Evolutionary conservation across 2,329 filamentous ascomycete species (phyloP), one percentile per base, ranked within the genome.

Genomic region (Torrubiella hemipterigena): DNA sequence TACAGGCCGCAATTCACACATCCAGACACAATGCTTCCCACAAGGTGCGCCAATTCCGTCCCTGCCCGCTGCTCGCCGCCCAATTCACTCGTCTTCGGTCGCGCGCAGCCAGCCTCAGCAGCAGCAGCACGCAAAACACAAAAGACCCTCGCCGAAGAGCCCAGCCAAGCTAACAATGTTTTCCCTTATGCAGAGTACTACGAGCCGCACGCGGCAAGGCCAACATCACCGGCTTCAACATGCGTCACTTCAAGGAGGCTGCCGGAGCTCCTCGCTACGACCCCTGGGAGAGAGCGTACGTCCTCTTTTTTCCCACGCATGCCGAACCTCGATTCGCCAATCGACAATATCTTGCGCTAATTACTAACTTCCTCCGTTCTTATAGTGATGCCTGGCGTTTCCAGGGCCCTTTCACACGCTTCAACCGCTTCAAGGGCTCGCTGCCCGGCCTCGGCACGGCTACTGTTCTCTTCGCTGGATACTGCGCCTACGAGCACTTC

Each of bases 381-480:
- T 21, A 42, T 55, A 98, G 91, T 52, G 91, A 98, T 67, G 73
- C 82, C 52, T 98, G 91, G 91, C 74, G 91, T 59, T 95, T 94
- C 67, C 77, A 72, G 21, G 91, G 89, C 41, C 78, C 74, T 33
- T 96, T 95, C 67, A 80, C 78, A 43, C 75, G 89, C 47, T 81
- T 68, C 63, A 93, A 94, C 64, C 81, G 91, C 47, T 91, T 95
- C 67, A 86, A 79, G 64, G 67, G 72, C 49, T 67, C 76, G 41
- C 85, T 98, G 54, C 91, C 91, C 22, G 91, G 91, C 38, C 69
- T 98, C 47, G 91, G 91, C 42, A 93, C 89, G 46, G 91, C 86
- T 19, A 81, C 81, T 5, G 87, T 91, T 37, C 87, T 89, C 27
- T 98, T 98, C 56, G 76, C 80, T 30, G 78, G 67, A 40, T 98